Base-by-base conservation (phyloP, 441 rosid species). In the Pelargonium citronellum region DNA sequence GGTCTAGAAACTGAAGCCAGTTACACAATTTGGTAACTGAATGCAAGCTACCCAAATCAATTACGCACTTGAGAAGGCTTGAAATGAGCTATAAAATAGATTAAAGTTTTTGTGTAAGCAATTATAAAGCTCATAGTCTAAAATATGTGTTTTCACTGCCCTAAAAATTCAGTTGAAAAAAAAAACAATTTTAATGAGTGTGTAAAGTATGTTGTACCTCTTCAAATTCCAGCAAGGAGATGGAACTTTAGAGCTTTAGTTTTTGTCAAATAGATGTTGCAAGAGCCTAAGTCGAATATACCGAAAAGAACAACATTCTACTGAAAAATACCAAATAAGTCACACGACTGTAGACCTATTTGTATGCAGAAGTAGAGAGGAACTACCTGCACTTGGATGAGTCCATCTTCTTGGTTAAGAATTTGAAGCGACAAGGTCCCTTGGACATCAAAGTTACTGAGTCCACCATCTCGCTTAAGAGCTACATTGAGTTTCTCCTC, bases 401-500 rank as follows among this genome's bases (percentile, higher is more conserved):
- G 80, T 19, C 90, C 98, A 83, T 95, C 98, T 71, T 91, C 99
- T 80, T 87, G 97, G 84, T 85, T 88, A 74, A 95, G 93, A 79
- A 95, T 88, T 80, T 95, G 99, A 83, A 95, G 98, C 1, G 96
- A 86, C 75, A 95, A 69, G 39, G 96, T 91, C 69, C 98, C 99
- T 79, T 95, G 98, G 74, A 91, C 93, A 63, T 95, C 99, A 76
- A 92, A 95, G 83, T 82, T 89, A 75, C 94, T 87, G 74, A 91
- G 22, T 73, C 97, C 97, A 79, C 99, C 99, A 83, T 95, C 99
- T 75, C 91, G 83, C 80, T 85, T 92, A 66, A 95, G 81, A 53
- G 86, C 74, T 11, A 91, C 95, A 71, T 86, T 95, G 67, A 95
- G 85, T 83, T 88, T 95, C 86, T 95, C 98, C 83, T 95, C 99